phyloP scores from a whole-genome alignment of 345 rosid genomes.

The Eucalyptus sp. region DNA sequence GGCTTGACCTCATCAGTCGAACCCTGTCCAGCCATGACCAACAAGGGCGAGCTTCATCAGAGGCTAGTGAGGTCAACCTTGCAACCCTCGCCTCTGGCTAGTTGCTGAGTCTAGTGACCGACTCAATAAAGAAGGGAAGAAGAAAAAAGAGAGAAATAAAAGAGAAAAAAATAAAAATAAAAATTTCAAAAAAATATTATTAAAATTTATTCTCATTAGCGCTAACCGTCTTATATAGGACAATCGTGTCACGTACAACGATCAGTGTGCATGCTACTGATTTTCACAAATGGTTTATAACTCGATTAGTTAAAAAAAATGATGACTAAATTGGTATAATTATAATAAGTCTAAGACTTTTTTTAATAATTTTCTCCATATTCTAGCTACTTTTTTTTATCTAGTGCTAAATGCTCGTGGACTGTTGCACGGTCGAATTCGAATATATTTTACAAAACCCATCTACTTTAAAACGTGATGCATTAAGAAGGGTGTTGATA shows the following conservation, averaged over 20 bases:
- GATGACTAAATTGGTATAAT: rapidly evolving
- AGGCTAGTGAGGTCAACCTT: too few relatives aligned
- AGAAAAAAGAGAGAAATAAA: too few relatives aligned
- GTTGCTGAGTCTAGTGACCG: rapidly evolving
- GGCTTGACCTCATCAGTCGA: rapidly evolving
- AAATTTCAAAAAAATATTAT: too few relatives aligned
- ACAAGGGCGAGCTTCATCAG: rapidly evolving
- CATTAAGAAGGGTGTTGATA: background rate
- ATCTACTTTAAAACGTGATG: background rate
- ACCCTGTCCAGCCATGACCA: rapidly evolving
- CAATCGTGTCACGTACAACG: rapidly evolving
- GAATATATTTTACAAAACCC: background rate
- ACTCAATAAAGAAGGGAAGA: too few relatives aligned
- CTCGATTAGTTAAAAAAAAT: background rate
- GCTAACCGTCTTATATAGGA: rapidly evolving
- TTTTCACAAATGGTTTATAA: background rate
- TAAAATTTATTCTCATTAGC: rapidly evolving
- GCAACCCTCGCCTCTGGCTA: rapidly evolving
- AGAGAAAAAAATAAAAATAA: rapidly evolving
- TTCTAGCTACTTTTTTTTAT: background rate
- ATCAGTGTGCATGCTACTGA: rapidly evolving
- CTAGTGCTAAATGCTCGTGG: background rate
- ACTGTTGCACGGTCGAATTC: background rate
- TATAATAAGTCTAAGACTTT: background rate
- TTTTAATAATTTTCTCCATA: too few relatives aligned